phyloP scores from a whole-genome alignment of 441 rosid genomes.

The Kokia cookei region DNA sequence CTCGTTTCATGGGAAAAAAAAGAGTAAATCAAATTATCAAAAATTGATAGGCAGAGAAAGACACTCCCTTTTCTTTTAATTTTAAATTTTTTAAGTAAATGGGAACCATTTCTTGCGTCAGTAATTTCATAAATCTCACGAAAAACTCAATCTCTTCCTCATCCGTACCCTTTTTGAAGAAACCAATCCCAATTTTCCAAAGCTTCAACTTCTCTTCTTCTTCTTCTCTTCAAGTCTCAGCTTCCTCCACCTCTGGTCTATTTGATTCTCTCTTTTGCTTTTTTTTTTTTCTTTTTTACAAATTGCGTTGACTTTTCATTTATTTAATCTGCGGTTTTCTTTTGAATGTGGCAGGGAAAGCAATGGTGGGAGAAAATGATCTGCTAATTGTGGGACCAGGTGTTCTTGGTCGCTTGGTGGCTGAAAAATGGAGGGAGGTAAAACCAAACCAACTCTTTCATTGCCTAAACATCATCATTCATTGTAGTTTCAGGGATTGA shows the following conservation, averaged over 20 bases:
- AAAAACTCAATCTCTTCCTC: conserved; percentile 1
- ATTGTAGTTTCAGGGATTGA: neutral
- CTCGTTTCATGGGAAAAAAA: neutral
- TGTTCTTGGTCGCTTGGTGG: conserved; percentile 91
- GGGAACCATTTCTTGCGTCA: conserved; percentile 32
- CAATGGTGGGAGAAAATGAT: conserved; percentile 56
- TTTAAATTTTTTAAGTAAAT: neutral
- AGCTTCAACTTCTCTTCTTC: conserved; percentile 11
- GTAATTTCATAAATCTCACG: conserved; percentile 9
- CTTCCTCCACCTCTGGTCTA: conserved; percentile 42
- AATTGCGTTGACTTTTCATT: neutral
- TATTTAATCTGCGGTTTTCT: neutral
- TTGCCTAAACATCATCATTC: neutral
- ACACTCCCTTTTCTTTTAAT: neutral
- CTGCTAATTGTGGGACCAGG: conserved; percentile 86
- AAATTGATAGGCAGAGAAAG: neutral
- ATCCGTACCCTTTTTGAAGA: neutral
- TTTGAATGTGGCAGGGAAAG: conserved; percentile 29
- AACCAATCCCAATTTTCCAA: conserved; percentile 1
- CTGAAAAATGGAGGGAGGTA: conserved; percentile 76
- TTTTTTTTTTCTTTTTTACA: neutral
- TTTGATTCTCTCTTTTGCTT: neutral
- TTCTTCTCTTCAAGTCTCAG: conserved; percentile 40
- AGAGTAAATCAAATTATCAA: neutral
- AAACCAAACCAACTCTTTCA: neutral